Base-by-base conservation (phyloP, 306 rosid species). In the Heteromeles arbutifolia region DNA sequence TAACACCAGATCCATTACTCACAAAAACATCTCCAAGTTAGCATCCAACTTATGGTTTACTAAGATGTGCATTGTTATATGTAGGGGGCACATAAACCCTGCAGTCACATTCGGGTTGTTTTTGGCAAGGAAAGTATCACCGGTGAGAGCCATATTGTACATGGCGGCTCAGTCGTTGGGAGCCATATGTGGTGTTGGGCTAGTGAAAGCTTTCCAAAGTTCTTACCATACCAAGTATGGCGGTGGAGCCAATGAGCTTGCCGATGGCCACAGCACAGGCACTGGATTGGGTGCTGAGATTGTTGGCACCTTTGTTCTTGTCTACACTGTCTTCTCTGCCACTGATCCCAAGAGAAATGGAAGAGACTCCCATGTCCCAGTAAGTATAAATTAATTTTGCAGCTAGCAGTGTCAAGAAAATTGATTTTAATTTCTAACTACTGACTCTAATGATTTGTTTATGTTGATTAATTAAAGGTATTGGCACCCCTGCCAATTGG, bases 81-180 rank as follows among this genome's bases (percentile, higher is more conserved):
- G 74, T 78, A 85, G 89, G 89, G 89, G 89, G 32, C 89, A 85
- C 68, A 80, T 85, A 21, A 85, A 85, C 82, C 88, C 86, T 13
- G 88, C 86, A 4, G 84, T 85, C 57, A 80, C 88, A 19, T 82
- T 85, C 18, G 89, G 86, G 54, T 65, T 82, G 70, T 66, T 85
- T 65, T 39, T 85, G 74, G 81, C 79, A 3, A 77, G 89, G 69
- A 85, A 74, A 75, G 82, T 85, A 56, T 80, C 86, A 28, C 25
- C 80, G 52, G 77, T 80, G 2, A 78, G 86, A 24, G 76, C 89
- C 34, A 15, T 77, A n/a, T 7, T 85, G 58, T 85, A 85, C 66
- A 85, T 85, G 44, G 75, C n/a, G 48, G 81, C 84, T n/a, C 89
- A 85, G 41, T 85, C 79, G 50, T 25, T 80, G 56, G 89, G 89